These are phyloP conservation scores for Aureobasidium subglaciale DNA, from an alignment of 2,329 filamentous ascomycete genomes.

Conservation along the genomic window DNA sequence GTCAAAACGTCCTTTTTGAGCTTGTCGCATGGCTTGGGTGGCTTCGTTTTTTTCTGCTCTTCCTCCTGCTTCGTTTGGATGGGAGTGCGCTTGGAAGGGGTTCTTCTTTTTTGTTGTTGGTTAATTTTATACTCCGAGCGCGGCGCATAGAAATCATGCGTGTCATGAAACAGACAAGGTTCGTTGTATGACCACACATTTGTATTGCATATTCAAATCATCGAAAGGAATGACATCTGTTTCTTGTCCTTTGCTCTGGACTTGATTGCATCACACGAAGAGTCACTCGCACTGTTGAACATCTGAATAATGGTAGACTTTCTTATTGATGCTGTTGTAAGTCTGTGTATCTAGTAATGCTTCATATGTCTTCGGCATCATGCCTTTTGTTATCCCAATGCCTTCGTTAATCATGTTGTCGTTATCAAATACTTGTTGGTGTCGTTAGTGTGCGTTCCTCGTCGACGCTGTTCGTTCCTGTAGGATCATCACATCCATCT, in stretches of 20 bases:
- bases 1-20: no score
- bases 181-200: not conserved
- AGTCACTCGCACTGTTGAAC: no score
- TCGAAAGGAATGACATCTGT: no score
- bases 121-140: not conserved
- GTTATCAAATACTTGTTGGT: not conserved
- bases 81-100: no score
- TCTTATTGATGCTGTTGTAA: not conserved
- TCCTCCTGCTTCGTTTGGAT: no score
- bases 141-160: constrained; percentile 5
- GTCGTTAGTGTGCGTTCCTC: not conserved
- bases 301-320: not conserved
- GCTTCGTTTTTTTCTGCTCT: no score
- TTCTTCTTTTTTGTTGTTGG: not conserved
- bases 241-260: no score
- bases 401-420: constrained; percentile 4
- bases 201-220: constrained; percentile 6
- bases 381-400: not conserved
- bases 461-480: not conserved
- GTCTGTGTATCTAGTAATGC: constrained; percentile 4
- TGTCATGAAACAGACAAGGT: constrained; percentile 1
- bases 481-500: not conserved
- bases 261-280: no score
- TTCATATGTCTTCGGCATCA: no score
- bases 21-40: no score